phyloP scores from a whole-genome alignment of 2,329 filamentous ascomycete genomes.

The Colletotrichum tamarilloi region DNA sequence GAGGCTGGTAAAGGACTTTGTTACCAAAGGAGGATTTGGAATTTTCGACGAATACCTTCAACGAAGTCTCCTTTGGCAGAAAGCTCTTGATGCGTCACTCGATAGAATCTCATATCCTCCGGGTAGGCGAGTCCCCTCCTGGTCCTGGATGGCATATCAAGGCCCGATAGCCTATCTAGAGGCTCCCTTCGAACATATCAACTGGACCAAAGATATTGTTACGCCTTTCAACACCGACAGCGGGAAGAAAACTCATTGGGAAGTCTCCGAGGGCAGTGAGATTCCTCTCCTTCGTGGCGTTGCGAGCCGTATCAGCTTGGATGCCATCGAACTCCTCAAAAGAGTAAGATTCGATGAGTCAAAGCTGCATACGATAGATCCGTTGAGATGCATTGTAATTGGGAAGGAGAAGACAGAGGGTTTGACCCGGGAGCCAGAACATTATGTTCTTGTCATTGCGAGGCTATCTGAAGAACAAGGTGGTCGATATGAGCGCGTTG shows the following conservation, averaged over 20 bases:
- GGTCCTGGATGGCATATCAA: constrained; percentile 2
- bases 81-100: not conserved
- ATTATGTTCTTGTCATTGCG: not conserved
- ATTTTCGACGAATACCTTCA: not conserved
- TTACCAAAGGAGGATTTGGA: not conserved
- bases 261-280: not conserved
- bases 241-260: not conserved
- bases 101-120: not conserved
- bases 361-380: not conserved
- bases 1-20: not conserved
- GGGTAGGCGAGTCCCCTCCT: not conserved
- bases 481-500: not conserved
- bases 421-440: not conserved
- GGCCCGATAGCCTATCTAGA: not conserved
- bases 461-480: too few relatives aligned
- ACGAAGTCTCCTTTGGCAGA: constrained; percentile 2
- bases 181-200: not conserved
- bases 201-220: not conserved
- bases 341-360: not conserved
- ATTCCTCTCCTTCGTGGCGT: not conserved
- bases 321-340: not conserved
- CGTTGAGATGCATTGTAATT: not conserved
- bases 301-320: not conserved
- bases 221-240: not conserved
- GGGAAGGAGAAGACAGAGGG: not conserved